phyloP scores from a whole-genome alignment of 2,329 filamentous ascomycete species.

The Diplodia scrobiculata region DNA sequence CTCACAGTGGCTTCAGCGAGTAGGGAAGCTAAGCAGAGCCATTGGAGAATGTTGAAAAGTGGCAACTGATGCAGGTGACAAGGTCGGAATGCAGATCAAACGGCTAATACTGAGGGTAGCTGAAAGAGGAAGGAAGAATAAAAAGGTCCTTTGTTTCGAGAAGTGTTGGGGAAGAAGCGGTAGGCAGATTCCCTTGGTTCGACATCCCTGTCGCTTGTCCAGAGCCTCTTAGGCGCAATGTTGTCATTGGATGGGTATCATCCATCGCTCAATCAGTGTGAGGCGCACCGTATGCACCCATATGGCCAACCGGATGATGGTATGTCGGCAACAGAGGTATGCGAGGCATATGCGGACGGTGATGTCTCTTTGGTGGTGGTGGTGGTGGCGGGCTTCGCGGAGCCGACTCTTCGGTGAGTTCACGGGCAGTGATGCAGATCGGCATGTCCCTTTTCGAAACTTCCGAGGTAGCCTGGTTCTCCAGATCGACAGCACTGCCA shows the following conservation, averaged over 20 bases:
- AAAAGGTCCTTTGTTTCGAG: background rate
- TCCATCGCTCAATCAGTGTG: conserved; percentile 3
- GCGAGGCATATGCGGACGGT: conserved; percentile 1
- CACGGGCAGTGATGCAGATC: background rate
- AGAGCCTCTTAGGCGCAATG: background rate
- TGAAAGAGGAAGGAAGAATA: background rate
- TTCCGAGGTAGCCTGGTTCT: background rate
- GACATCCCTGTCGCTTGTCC: too few relatives aligned
- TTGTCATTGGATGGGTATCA: background rate
- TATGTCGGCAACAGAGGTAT: background rate
- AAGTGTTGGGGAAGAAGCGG: background rate
- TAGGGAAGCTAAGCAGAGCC: background rate
- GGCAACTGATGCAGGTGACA: background rate
- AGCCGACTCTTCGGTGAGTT: background rate
- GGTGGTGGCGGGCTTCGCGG: conserved; percentile 1
- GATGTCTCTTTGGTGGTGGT: background rate
- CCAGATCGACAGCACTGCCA: background rate
- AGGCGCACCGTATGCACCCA: background rate
- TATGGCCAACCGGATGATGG: background rate
- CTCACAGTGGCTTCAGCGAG: background rate
- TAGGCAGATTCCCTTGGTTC: too few relatives aligned
- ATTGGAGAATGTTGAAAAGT: background rate
- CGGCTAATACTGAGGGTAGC: background rate
- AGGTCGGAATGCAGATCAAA: background rate
- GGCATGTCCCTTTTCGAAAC: conserved; percentile 10